Evolutionary conservation across 148 eudicot species (phyloP).

Genomic region (Silene uniflora): DNA sequence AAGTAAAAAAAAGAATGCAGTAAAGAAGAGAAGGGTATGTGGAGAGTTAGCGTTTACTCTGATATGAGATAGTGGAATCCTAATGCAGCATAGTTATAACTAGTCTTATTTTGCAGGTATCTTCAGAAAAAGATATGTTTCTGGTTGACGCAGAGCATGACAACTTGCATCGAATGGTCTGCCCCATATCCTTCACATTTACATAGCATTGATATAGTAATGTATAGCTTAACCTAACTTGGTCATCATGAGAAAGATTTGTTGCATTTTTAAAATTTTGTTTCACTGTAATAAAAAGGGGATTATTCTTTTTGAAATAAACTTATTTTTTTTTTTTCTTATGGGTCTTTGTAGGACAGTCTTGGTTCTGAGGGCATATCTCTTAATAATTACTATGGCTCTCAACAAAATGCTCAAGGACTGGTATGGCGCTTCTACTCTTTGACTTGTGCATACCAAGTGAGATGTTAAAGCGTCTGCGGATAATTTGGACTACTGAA

Average conservation of each 20-base stretch:
- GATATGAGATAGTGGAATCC: background rate
- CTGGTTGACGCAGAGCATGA: slow-evolving; percentile 31
- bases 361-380: slow-evolving; percentile 54
- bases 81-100: slow-evolving; percentile 7
- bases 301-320: background rate
- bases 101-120: slow-evolving; percentile 32
- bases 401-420: slow-evolving; percentile 75
- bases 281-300: background rate
- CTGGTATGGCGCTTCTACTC: slow-evolving; percentile 41
- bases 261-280: background rate
- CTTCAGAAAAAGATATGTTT: slow-evolving; percentile 26
- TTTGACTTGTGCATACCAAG: slow-evolving; percentile 3
- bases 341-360: slow-evolving; percentile 42
- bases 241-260: background rate
- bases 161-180: slow-evolving; percentile 41
- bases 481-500: background rate
- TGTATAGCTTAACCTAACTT: background rate
- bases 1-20: slow-evolving; percentile 37
- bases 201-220: background rate
- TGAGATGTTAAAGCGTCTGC: background rate
- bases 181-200: slow-evolving; percentile 9
- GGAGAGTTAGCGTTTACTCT: background rate
- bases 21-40: slow-evolving; percentile 43
- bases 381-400: slow-evolving; percentile 58
- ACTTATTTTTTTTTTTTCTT: background rate